phyloP scores from a whole-genome alignment of 495 filamentous ascomycete genomes.

The Penicillium taxi region DNA sequence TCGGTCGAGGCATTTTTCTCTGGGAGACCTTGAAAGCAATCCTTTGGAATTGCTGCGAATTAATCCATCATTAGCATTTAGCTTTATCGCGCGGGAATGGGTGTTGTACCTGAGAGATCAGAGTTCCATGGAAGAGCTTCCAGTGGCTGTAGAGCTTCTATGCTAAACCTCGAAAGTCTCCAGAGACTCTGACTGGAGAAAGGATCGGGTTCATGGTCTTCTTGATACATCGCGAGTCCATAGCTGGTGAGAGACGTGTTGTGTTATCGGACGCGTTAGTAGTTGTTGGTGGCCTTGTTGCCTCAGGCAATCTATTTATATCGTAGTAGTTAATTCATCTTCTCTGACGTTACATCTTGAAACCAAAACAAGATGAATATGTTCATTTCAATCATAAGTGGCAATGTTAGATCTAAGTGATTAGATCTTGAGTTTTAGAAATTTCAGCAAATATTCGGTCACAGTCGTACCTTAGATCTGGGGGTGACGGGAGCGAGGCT shows the following conservation, averaged over 20 bases:
- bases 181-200: conserved; percentile 68
- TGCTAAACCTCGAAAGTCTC: conserved; percentile 41
- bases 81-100: not conserved
- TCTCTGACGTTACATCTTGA: too few species aligned
- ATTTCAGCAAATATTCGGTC: too few species aligned
- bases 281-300: too few species aligned
- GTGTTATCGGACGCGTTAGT: conserved; percentile 8
- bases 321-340: too few species aligned
- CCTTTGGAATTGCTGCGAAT: too few species aligned
- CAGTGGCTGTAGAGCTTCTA: conserved; percentile 32
- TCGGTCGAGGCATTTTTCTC: conserved; percentile 13
- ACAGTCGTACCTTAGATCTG: too few species aligned
- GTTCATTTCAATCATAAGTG: too few species aligned
- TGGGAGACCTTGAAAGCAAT: conserved; percentile 19
- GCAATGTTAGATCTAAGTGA: too few species aligned
- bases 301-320: too few species aligned
- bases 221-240: conserved; percentile 36
- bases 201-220: conserved; percentile 46
- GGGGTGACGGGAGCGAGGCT: too few species aligned
- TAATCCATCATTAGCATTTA: conserved; percentile 3
- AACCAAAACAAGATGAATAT: too few species aligned
- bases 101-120: conserved; percentile 27
- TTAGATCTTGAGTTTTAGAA: too few species aligned
- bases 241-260: conserved; percentile 5
- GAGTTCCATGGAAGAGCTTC: conserved; percentile 32